These are phyloP conservation scores for Coniochaeta sp. DNA, from an alignment of 2,329 filamentous ascomycete genomes.

Conservation along the genomic window DNA sequence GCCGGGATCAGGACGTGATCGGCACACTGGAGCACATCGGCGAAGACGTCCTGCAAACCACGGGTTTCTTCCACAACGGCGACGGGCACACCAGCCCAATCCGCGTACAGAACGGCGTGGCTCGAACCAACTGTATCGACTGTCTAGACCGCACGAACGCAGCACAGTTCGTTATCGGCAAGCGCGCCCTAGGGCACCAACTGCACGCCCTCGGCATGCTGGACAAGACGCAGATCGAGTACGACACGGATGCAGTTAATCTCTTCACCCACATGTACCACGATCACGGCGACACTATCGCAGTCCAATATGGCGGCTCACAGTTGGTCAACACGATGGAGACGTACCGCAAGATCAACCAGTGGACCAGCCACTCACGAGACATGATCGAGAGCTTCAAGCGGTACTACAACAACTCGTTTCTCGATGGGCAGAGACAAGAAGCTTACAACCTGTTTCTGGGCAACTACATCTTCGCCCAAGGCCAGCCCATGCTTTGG, in stretches of 20 bases:
- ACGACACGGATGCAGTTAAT: slow-evolving; percentile 93
- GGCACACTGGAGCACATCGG: slow-evolving; percentile 84
- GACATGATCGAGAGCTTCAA: slow-evolving; percentile 99
- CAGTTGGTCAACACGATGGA: slow-evolving; percentile 99
- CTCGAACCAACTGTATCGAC: slow-evolving; percentile 95
- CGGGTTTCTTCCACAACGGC: slow-evolving; percentile 93
- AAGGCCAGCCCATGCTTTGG: slow-evolving; percentile 93
- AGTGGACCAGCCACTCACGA: slow-evolving; percentile 94
- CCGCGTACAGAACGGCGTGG: slow-evolving; percentile 82
- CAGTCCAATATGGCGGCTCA: slow-evolving; percentile 93
- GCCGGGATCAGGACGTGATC: slow-evolving; percentile 89
- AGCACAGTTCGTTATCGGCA: slow-evolving; percentile 95
- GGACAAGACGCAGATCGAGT: slow-evolving; percentile 67
- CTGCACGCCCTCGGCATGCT: slow-evolving; percentile 87
- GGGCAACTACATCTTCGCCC: slow-evolving; percentile 85
- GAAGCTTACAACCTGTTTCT: slow-evolving; percentile 97
- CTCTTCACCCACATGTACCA: slow-evolving; percentile 98
- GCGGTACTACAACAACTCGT: slow-evolving; percentile 94
- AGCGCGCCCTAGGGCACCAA: slow-evolving; percentile 86
- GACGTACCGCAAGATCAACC: slow-evolving; percentile 97
- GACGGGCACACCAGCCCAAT: slow-evolving; percentile 59
- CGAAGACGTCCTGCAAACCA: slow-evolving; percentile 75
- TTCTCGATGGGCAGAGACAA: slow-evolving; percentile 93
- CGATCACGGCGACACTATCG: slow-evolving; percentile 95
- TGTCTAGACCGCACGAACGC: slow-evolving; percentile 96